These are phyloP conservation scores for Penicillium roqueforti DNA, from an alignment of 495 filamentous ascomycete species.

Conservation along the genomic window DNA sequence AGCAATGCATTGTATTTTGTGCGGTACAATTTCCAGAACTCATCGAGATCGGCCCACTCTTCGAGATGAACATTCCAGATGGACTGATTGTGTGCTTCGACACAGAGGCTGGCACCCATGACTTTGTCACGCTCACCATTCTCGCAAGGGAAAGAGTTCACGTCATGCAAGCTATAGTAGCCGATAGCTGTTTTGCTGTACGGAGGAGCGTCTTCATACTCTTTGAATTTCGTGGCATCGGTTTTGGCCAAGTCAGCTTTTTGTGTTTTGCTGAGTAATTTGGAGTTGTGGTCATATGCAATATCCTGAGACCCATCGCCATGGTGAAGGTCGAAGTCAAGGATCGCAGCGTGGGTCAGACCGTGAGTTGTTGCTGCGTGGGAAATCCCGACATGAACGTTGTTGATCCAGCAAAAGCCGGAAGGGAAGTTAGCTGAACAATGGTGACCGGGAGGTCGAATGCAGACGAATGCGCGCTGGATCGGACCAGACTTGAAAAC, in stretches of 20 bases:
- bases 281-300: slow-evolving; percentile 77
- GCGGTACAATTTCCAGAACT: slow-evolving; percentile 88
- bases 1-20: slow-evolving; percentile 69
- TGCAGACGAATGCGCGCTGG: slow-evolving; percentile 74
- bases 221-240: neutral
- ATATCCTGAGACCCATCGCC: slow-evolving; percentile 94
- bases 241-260: neutral
- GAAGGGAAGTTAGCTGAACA: slow-evolving; percentile 84
- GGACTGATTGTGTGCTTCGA: slow-evolving; percentile 87
- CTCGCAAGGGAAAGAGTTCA: slow-evolving; percentile 96
- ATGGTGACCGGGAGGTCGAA: slow-evolving; percentile 89
- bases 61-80: slow-evolving; percentile 97
- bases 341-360: slow-evolving; percentile 88
- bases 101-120: slow-evolving; percentile 82
- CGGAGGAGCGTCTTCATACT: slow-evolving; percentile 37
- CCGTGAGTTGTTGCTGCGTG: slow-evolving; percentile 78
- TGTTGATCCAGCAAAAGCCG: slow-evolving; percentile 98
- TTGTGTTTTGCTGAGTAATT: slow-evolving; percentile 48
- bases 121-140: slow-evolving; percentile 84
- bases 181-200: slow-evolving; percentile 83
- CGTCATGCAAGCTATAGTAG: slow-evolving; percentile 95
- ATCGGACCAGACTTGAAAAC: slow-evolving; percentile 61
- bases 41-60: slow-evolving; percentile 60
- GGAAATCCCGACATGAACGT: slow-evolving; percentile 94
- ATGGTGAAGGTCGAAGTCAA: slow-evolving; percentile 96